A percentile compares a stretch with the other conserved stretches of the same genome.
These are phyloP conservation scores for Nitzschia sp. DNA, from an alignment of 108 stramenopile species.

Conservation along the genomic window DNA sequence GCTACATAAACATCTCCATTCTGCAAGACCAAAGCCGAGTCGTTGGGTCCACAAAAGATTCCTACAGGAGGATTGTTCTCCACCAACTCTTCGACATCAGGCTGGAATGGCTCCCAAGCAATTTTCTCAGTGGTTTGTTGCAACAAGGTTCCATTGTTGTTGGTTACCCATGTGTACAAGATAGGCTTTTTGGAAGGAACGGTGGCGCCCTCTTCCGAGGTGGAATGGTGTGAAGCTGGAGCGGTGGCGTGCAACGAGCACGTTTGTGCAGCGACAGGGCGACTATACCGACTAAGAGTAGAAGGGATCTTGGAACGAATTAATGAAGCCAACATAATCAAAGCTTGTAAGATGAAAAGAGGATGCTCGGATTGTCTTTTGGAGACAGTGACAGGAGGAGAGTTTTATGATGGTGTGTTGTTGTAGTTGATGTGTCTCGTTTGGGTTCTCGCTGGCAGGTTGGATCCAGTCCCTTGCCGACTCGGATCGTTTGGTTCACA, in stretches of 20 bases:
- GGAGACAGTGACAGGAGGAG: too few species aligned
- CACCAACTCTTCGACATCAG: constrained; percentile 7
- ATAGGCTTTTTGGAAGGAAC: constrained; percentile 1
- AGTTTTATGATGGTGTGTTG: too few species aligned
- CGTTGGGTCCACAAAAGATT: constrained; percentile 63
- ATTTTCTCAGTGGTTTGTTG: constrained; percentile 24
- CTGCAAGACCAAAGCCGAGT: constrained; percentile 49
- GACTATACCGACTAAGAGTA: too few species aligned
- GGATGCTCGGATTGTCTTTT: too few species aligned
- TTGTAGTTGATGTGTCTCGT: too few species aligned
- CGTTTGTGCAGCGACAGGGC: not conserved
- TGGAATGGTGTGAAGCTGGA: not conserved
- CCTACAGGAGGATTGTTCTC: constrained; percentile 7
- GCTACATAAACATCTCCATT: constrained; percentile 59
- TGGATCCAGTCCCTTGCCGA: too few species aligned
- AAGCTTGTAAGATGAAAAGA: too few species aligned
- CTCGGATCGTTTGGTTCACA: too few species aligned
- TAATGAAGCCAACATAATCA: too few species aligned
- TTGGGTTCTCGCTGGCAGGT: too few species aligned
- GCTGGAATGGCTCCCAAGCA: constrained; percentile 26
- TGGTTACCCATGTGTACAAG: constrained; percentile 54
- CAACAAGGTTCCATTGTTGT: constrained; percentile 36
- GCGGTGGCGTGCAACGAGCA: not conserved
- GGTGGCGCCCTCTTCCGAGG: not conserved
- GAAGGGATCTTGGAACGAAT: too few species aligned